Evolutionary conservation across 2,329 filamentous ascomycete genomes (phyloP).

Genomic region (Microdochium trichocladiopsis): DNA sequence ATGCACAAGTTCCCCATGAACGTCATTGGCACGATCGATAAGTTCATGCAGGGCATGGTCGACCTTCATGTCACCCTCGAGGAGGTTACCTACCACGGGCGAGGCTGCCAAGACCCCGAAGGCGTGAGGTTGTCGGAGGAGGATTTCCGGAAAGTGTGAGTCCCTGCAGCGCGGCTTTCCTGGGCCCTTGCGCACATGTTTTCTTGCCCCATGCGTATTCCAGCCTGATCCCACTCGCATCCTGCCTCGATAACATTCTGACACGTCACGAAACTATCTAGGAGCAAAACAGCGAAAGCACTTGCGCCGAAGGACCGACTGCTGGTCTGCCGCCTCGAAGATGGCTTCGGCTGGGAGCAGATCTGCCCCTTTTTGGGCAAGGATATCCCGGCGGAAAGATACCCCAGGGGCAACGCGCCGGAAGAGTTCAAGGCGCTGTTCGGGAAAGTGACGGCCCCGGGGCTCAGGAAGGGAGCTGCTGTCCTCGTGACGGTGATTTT

Average conservation of each 20-base stretch:
- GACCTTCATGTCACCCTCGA: constrained; percentile 7
- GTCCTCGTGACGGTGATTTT: constrained; percentile 3
- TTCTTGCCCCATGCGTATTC: background rate
- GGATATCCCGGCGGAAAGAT: constrained; percentile 17
- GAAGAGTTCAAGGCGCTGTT: constrained; percentile 15
- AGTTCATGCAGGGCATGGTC: constrained; percentile 8
- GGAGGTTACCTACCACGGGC: constrained; percentile 6
- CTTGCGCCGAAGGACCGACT: constrained; percentile 18
- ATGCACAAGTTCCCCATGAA: constrained; percentile 15
- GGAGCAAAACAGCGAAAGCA: constrained; percentile 14
- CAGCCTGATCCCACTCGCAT: no score
- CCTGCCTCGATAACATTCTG: no score
- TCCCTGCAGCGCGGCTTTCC: no score
- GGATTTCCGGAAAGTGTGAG: constrained; percentile 7
- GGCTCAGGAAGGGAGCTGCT: constrained; percentile 2
- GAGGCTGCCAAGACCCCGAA: constrained; percentile 2
- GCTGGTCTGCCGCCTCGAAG: constrained; percentile 21
- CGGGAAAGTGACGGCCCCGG: constrained; percentile 2
- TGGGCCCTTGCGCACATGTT: background rate
- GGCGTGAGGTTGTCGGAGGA: constrained; percentile 5
- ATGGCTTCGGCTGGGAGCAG: constrained; percentile 26
- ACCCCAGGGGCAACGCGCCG: constrained; percentile 21
- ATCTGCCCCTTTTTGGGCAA: constrained; percentile 23
- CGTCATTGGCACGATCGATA: constrained; percentile 12
- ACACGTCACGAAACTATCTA: constrained; percentile 7